phyloP scores from a whole-genome alignment of 1,284 basidiomycete genomes.

The Puccinia novopanici region DNA sequence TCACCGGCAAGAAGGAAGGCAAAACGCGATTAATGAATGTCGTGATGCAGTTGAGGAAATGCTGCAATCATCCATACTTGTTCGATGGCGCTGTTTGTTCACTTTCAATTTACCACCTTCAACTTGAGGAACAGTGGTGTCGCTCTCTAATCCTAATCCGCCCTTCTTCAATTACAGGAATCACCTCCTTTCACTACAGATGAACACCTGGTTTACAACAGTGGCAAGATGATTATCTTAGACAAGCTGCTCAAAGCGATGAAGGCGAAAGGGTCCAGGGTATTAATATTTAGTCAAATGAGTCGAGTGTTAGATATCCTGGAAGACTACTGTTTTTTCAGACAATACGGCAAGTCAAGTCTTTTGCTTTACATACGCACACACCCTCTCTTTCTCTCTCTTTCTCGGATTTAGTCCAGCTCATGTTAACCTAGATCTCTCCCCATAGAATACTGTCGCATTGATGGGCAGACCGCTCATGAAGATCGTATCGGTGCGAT shows the following conservation, averaged over 20 bases:
- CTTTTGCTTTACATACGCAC: no score
- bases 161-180: conserved; percentile 60
- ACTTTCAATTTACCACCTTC: not conserved
- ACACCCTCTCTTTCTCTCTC: not conserved
- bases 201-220: conserved; percentile 91
- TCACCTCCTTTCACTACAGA: conserved; percentile 98
- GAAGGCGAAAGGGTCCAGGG: conserved; percentile 89
- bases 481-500: conserved; percentile 94
- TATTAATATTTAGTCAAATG: conserved; percentile 98
- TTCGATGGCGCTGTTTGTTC: conserved; percentile 51
- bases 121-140: not conserved
- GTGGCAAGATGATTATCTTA: conserved; percentile 95
- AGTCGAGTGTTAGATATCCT: conserved; percentile 91
- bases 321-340: conserved; percentile 95
- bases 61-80: conserved; percentile 66
- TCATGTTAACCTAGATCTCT: not conserved
- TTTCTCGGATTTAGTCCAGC: not conserved
- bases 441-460: conserved; percentile 88
- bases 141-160: not conserved
- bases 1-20: conserved; percentile 93
- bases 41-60: conserved; percentile 83
- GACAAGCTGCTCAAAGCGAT: conserved; percentile 87
- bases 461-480: conserved; percentile 92
- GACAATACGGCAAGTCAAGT: conserved; percentile 72
- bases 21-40: conserved; percentile 98